These are phyloP conservation scores for Heterobasidion occidentale DNA, from an alignment of 1,284 basidiomycete genomes.

Conservation along the genomic window DNA sequence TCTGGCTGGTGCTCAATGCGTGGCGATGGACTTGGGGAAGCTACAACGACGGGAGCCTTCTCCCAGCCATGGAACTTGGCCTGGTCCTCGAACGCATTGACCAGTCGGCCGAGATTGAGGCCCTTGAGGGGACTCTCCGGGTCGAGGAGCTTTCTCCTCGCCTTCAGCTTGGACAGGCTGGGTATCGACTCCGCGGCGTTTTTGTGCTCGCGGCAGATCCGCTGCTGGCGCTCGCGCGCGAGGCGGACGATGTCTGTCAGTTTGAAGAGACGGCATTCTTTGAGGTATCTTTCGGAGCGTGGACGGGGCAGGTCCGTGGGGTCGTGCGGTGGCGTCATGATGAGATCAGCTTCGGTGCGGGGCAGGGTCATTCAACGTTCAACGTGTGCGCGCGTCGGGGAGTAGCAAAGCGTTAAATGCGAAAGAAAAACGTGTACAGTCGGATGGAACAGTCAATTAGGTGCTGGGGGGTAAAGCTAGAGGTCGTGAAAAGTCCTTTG, in stretches of 20 bases:
- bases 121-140: too few species aligned
- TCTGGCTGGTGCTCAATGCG: too few species aligned
- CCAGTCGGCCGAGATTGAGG: too few species aligned
- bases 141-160: neutral
- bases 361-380: neutral
- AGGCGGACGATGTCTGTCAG: neutral
- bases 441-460: neutral
- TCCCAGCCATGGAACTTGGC: too few species aligned
- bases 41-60: too few species aligned
- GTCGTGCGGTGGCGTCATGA: neutral
- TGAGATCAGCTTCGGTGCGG: neutral
- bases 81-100: too few species aligned
- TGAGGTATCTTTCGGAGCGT: neutral
- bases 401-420: too few species aligned
- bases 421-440: neutral
- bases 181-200: too few species aligned
- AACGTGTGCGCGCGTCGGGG: too few species aligned
- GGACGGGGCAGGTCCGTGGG: neutral
- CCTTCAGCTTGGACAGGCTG: neutral
- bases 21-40: too few species aligned
- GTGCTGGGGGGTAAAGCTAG: neutral
- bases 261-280: neutral
- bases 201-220: neutral
- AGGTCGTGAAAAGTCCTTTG: neutral
- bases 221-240: neutral